Evolutionary conservation across 768 basidiomycete genomes (phyloP).

Genomic region (Hygrocybe coccinea): DNA sequence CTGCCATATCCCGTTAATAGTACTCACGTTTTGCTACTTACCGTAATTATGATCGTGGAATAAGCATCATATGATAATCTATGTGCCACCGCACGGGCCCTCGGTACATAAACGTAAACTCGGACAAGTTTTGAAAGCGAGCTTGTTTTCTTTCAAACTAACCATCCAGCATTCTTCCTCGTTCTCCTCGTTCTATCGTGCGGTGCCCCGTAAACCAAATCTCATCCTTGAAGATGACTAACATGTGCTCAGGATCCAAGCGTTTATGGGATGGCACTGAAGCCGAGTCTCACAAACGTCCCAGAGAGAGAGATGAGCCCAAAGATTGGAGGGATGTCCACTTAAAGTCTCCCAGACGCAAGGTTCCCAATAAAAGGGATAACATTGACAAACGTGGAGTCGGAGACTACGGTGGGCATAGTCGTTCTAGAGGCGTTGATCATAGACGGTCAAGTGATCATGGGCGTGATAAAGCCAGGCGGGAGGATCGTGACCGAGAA

Average conservation of each 20-base stretch:
- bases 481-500: constrained; percentile 14
- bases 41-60: no score
- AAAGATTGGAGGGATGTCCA: constrained; percentile 71
- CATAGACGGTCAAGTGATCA: constrained; percentile 29
- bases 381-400: constrained; percentile 33
- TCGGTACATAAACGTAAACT: constrained; percentile 1
- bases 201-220: constrained; percentile 71
- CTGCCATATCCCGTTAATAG: no score
- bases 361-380: constrained; percentile 31
- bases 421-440: constrained; percentile 35
- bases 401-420: constrained; percentile 23
- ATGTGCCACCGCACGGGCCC: constrained; percentile 5
- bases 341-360: constrained; percentile 38
- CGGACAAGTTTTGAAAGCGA: no score
- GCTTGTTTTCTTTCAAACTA: not conserved
- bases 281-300: constrained; percentile 49
- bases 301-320: constrained; percentile 49
- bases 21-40: no score
- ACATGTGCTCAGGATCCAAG: constrained; percentile 79
- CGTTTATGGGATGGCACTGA: constrained; percentile 63
- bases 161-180: constrained; percentile 6
- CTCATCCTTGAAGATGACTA: constrained; percentile 60
- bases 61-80: no score
- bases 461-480: constrained; percentile 29
- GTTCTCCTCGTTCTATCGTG: constrained; percentile 69